Base-by-base conservation (phyloP, 352 stramenopile genomes). In the Hyaloperonospora brassicae region DNA sequence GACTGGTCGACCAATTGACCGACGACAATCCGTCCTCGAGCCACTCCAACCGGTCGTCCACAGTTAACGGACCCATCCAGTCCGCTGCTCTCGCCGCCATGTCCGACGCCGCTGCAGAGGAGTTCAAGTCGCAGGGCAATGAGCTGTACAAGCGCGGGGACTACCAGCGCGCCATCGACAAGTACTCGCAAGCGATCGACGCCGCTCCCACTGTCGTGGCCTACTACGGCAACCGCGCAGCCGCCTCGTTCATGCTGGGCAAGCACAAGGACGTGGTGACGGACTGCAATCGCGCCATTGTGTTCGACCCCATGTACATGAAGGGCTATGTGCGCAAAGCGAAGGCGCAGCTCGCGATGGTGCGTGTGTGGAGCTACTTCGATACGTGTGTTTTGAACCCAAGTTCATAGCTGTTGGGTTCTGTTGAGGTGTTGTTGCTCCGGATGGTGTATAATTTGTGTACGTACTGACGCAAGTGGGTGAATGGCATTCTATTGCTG, bases 311-410 rank as follows among this genome's bases (percentile, higher is more conserved):
- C 41, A 80, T 76, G 17, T 96, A 90, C 55, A 82, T 93, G 39
- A 97, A 97, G 62, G 89, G 85, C 0, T 96, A 97, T 66, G 64
- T 96, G 24, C 84, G 89, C 50, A 95, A 95, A 62, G 85, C 80
- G 47, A 95, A 94, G 68, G 76, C 79, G n/a, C 81, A 91, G 53
- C 64, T 94, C 13, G 78, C 79, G 23, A 54, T 91, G 58, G 80
- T 90, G 65, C 25, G 67, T 39, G 8, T 39, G 36, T 42, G n/a
- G 36, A 42, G 14, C 34, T 39, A 39, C 8, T 39, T 39, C 17
- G 17, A 17, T 17, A 17, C 17, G 17, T 17, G 27, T 34, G 27
- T 4, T 9, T 34, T 34, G 4, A 34, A 34, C 8, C 27, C 27
- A 34, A 34, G 4, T 34, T 34, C 27, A 8, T 9, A 34, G 27